Conservation (phyloP, 2,329 filamentous ascomycete species). For the Meredithiella fracta region DNA sequence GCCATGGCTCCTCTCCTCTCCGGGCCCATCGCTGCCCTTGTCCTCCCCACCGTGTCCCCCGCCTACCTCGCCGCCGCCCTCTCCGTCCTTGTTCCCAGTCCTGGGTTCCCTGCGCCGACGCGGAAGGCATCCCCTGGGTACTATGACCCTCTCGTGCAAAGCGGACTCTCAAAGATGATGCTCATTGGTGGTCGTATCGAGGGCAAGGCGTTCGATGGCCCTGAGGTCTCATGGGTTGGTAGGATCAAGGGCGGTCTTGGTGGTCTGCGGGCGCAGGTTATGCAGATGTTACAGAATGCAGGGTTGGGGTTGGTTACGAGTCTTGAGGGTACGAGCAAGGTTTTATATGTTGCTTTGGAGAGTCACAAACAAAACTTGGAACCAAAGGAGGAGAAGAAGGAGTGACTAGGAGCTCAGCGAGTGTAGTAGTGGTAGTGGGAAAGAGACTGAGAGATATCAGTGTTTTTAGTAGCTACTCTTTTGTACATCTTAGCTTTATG, state of each 20-base stretch:
- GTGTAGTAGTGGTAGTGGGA: neutral
- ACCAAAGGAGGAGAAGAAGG: conserved; percentile 34
- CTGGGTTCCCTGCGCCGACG: conserved; percentile 61
- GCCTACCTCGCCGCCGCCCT: conserved; percentile 69
- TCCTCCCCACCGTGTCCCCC: conserved; percentile 69
- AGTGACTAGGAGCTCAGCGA: neutral
- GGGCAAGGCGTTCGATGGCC: conserved; percentile 63
- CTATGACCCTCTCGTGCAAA: conserved; percentile 64
- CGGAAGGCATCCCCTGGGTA: conserved; percentile 63
- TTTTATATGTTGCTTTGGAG: conserved; percentile 77
- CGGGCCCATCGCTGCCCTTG: conserved; percentile 65
- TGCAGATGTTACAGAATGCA: conserved; percentile 62
- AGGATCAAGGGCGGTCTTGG: conserved; percentile 69
- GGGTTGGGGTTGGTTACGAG: conserved; percentile 60
- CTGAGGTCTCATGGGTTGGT: conserved; percentile 48
- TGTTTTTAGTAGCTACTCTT: neutral
- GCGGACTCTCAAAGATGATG: conserved; percentile 70
- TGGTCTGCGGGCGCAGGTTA: conserved; percentile 64
- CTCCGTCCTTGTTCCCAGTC: conserved; percentile 56
- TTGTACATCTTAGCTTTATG: neutral
- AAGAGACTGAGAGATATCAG: neutral
- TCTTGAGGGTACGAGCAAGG: conserved; percentile 68
- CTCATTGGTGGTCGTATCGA: conserved; percentile 78
- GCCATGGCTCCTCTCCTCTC: conserved; percentile 60
- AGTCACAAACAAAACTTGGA: conserved; percentile 66